These are phyloP conservation scores for Drechslerella dactyloides DNA, from an alignment of 2,329 filamentous ascomycete genomes.

Conservation along the genomic window DNA sequence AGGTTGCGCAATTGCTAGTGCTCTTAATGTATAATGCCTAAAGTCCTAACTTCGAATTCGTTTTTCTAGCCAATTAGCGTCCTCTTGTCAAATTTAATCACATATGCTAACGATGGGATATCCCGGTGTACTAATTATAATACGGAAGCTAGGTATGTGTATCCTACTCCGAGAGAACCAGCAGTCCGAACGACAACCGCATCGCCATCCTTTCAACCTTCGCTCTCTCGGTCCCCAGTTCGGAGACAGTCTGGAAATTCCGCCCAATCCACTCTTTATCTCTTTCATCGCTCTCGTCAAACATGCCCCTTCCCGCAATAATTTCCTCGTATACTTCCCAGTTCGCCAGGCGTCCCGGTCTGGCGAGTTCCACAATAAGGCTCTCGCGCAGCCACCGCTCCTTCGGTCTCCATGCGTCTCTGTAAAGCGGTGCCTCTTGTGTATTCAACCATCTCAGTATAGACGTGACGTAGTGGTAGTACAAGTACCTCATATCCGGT, in stretches of 20 bases:
- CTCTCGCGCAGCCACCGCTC: constrained; percentile 36
- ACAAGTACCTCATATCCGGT: constrained; percentile 34
- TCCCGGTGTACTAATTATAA: too few species aligned
- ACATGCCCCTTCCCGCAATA: constrained; percentile 16
- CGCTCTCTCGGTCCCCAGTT: neutral
- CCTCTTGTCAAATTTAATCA: too few species aligned
- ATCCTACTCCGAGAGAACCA: neutral
- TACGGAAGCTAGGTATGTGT: neutral
- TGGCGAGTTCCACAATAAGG: constrained; percentile 30
- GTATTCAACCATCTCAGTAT: constrained; percentile 38
- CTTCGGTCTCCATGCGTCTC: constrained; percentile 28
- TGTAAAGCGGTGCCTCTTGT: constrained; percentile 18
- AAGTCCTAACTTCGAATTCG: too few species aligned
- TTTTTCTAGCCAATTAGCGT: too few species aligned
- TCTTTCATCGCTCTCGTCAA: constrained; percentile 17
- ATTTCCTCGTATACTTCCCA: constrained; percentile 42
- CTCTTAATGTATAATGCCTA: too few species aligned
- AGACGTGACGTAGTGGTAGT: constrained; percentile 24
- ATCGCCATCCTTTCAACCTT: constrained; percentile 23
- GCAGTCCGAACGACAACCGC: constrained; percentile 17
- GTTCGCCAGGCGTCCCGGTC: constrained; percentile 30
- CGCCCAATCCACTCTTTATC: constrained; percentile 11
- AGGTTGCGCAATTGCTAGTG: too few species aligned
- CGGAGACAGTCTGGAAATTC: constrained; percentile 2
- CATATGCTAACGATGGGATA: too few species aligned